phyloP scores from a whole-genome alignment of 257 asterid species.

The Osmanthus fragrans region DNA sequence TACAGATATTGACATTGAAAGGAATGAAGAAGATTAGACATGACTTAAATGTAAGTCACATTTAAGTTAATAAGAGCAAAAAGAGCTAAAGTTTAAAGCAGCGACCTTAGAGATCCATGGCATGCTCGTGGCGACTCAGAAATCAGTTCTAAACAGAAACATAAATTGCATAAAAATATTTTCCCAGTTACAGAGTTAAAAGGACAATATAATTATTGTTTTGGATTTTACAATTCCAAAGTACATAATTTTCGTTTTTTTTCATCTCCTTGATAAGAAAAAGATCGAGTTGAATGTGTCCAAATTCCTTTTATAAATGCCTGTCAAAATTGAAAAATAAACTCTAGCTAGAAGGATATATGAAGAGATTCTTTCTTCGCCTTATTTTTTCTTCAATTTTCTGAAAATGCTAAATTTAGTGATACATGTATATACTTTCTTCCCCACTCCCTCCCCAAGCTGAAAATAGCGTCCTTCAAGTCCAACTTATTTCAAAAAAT shows the following conservation, averaged over 20 bases:
- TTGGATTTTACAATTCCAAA: background rate
- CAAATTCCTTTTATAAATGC: background rate
- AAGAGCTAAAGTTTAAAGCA: background rate
- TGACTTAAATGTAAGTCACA: background rate
- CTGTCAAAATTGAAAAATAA: background rate
- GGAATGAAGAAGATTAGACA: background rate
- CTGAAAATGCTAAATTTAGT: no score
- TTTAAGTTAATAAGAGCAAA: background rate
- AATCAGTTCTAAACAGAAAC: background rate
- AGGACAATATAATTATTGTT: no score
- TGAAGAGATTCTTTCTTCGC: background rate
- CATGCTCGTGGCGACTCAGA: background rate
- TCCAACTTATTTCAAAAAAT: background rate
- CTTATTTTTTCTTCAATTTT: background rate
- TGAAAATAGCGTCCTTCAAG: background rate
- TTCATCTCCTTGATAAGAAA: background rate
- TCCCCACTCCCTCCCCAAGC: background rate
- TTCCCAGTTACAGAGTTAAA: no score
- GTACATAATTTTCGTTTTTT: no score
- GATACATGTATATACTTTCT: background rate
- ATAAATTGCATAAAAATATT: background rate
- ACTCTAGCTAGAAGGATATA: background rate
- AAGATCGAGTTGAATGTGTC: background rate
- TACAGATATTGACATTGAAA: background rate
- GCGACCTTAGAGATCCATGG: background rate